Evolutionary conservation across 1,284 basidiomycete species (phyloP).

Genomic region (Trichosporon ovoides): DNA sequence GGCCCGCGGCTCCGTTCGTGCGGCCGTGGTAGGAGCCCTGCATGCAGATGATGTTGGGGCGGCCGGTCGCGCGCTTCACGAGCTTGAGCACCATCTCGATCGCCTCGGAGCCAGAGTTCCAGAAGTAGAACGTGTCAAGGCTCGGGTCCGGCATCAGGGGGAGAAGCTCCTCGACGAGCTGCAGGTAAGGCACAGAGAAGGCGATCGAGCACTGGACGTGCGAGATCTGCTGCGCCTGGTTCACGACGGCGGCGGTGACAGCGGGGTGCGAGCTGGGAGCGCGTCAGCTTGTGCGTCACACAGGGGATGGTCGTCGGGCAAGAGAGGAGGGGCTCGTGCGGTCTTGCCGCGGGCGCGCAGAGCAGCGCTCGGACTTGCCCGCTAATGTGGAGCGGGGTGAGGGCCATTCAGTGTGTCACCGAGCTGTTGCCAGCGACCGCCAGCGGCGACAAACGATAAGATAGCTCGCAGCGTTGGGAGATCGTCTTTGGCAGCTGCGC

Average conservation of each 20-base stretch:
- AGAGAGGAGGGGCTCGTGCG: no score
- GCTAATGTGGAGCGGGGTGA: no score
- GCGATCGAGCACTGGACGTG: conserved; percentile 59
- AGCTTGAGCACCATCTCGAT: conserved; percentile 38
- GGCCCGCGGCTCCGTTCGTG: conserved; percentile 69
- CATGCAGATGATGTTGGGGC: conserved; percentile 82
- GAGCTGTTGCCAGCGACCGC: no score
- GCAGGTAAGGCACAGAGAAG: conserved; percentile 20
- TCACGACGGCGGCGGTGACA: conserved; percentile 74
- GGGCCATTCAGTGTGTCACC: no score
- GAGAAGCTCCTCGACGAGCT: conserved; percentile 25
- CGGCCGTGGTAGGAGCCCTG: conserved; percentile 83
- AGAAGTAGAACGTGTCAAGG: conserved; percentile 76
- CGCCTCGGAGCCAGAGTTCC: conserved; percentile 64
- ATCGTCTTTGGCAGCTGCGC: neutral
- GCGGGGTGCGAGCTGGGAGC: conserved; percentile 73
- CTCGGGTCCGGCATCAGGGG: conserved; percentile 24
- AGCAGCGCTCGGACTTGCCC: neutral
- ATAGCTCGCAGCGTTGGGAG: no score
- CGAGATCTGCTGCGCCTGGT: conserved; percentile 72
- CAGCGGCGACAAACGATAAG: no score
- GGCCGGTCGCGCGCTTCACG: conserved; percentile 67
- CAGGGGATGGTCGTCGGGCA: no score
- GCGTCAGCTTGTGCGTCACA: conserved; percentile 23
- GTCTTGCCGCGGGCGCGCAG: neutral